Conservation (phyloP, 768 basidiomycete genomes). For the Boletus edulis region DNA sequence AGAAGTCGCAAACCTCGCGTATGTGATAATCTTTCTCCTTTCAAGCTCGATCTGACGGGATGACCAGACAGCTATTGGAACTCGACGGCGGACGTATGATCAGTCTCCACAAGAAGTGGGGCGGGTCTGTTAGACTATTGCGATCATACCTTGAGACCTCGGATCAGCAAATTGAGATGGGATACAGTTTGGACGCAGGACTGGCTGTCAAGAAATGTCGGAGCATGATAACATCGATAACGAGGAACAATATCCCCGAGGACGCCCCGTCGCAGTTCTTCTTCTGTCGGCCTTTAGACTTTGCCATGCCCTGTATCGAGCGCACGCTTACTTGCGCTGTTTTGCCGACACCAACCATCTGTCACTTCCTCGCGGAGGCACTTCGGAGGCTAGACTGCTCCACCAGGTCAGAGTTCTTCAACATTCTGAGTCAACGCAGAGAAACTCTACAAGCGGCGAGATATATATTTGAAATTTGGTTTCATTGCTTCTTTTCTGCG, state of each 20-base stretch:
- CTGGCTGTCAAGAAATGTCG: background rate
- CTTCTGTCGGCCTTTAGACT: background rate
- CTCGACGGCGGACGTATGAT: background rate
- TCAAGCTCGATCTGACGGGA: background rate
- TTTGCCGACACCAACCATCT: background rate
- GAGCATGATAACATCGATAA: background rate
- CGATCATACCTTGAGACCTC: too few relatives aligned
- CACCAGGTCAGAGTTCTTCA: background rate
- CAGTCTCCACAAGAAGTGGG: background rate
- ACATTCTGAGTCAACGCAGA: background rate
- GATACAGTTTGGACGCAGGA: background rate
- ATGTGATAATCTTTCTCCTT: background rate
- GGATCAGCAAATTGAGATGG: background rate
- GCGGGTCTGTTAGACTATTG: background rate
- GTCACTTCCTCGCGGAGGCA: background rate
- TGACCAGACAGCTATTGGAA: background rate
- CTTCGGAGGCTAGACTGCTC: background rate
- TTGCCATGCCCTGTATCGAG: fast-evolving
- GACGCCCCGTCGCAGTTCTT: background rate
- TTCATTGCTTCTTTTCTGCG: background rate
- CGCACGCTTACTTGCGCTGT: background rate
- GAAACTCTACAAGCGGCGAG: background rate
- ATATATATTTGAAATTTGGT: background rate
- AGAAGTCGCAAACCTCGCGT: background rate
- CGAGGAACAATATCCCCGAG: background rate